These are phyloP conservation scores for Fusarium sambucinum DNA, from an alignment of 2,329 filamentous ascomycete species.

Conservation along the genomic window DNA sequence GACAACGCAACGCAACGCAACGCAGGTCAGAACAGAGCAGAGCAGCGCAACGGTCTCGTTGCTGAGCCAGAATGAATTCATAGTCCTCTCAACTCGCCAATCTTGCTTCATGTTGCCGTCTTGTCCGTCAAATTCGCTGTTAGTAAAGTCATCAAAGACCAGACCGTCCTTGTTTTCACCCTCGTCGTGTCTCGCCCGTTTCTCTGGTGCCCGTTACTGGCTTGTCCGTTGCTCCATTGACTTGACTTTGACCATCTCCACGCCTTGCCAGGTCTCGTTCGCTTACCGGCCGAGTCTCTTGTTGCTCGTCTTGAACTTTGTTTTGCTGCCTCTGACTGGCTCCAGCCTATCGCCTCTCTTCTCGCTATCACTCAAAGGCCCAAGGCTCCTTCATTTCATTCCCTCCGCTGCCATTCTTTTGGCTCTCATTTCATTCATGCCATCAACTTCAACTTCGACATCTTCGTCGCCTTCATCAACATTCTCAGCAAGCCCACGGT, in stretches of 20 bases:
- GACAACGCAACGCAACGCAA: slow-evolving; percentile 11
- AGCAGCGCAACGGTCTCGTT: slow-evolving; percentile 42
- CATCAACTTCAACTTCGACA: slow-evolving; percentile 35
- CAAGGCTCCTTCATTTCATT: slow-evolving; percentile 37
- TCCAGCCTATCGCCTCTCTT: slow-evolving; percentile 39
- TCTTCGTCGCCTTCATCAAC: slow-evolving; percentile 34
- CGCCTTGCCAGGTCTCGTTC: slow-evolving; percentile 42
- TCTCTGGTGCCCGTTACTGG: slow-evolving; percentile 41
- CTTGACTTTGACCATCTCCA: slow-evolving; percentile 44
- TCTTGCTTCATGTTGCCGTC: slow-evolving; percentile 9
- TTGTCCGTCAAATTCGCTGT: slow-evolving; percentile 3
- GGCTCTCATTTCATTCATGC: slow-evolving; percentile 39
- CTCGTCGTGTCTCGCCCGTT: slow-evolving; percentile 44
- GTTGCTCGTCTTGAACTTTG: slow-evolving; percentile 45
- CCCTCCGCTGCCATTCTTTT: slow-evolving; percentile 35
- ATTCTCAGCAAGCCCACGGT: slow-evolving; percentile 38
- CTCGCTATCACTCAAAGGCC: slow-evolving; percentile 37
- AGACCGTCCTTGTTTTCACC: slow-evolving; percentile 22
- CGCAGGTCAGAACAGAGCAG: no score
- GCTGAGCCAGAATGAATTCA: slow-evolving; percentile 43
- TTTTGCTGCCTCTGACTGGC: slow-evolving; percentile 43
- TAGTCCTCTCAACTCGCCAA: slow-evolving; percentile 31
- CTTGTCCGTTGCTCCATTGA: slow-evolving; percentile 41
- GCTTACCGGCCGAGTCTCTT: slow-evolving; percentile 41
- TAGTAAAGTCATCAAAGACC: slow-evolving; percentile 22